Percentiles rank a stretch among this genome's conserved stretches.
Conservation (phyloP, 305 asterid genomes). For the Caryopteris hybrid region DNA sequence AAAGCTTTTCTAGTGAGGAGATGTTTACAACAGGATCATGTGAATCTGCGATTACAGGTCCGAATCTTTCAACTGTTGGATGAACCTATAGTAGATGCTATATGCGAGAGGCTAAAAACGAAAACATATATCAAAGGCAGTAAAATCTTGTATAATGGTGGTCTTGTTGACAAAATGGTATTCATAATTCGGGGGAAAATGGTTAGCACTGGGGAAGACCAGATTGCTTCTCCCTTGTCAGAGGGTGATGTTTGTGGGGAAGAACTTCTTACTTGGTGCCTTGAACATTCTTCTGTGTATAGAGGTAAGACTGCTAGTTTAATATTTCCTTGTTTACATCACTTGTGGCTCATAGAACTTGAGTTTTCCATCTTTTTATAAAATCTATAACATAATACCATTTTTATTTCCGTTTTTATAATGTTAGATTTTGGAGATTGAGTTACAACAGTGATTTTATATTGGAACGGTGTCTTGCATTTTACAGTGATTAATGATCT, state of each 20-base stretch:
- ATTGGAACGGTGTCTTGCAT: too few species aligned
- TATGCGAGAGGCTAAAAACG: conserved; percentile 66
- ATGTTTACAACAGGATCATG: neutral
- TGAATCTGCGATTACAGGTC: conserved; percentile 37
- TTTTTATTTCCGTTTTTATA: too few species aligned
- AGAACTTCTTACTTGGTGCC: conserved; percentile 93
- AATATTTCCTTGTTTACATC: neutral
- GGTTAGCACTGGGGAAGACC: conserved; percentile 74
- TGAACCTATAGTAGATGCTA: conserved; percentile 75
- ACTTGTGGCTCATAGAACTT: conserved; percentile 9
- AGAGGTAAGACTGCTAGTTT: conserved; percentile 36
- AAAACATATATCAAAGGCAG: conserved; percentile 76
- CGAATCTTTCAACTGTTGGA: conserved; percentile 65
- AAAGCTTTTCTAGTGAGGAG: neutral
- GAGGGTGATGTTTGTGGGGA: conserved; percentile 87
- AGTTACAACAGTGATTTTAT: too few species aligned
- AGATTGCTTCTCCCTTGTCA: conserved; percentile 38
- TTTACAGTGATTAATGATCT: too few species aligned
- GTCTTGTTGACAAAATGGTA: conserved; percentile 83
- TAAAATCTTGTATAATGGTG: conserved; percentile 49
- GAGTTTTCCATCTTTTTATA: too few species aligned
- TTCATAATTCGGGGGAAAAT: conserved; percentile 77
- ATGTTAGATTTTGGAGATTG: too few species aligned
- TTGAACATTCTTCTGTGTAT: conserved; percentile 67
- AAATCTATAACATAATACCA: too few species aligned